Evolutionary conservation across 495 filamentous ascomycete species (phyloP).

Genomic region (Trichodelitschia bisporula): DNA sequence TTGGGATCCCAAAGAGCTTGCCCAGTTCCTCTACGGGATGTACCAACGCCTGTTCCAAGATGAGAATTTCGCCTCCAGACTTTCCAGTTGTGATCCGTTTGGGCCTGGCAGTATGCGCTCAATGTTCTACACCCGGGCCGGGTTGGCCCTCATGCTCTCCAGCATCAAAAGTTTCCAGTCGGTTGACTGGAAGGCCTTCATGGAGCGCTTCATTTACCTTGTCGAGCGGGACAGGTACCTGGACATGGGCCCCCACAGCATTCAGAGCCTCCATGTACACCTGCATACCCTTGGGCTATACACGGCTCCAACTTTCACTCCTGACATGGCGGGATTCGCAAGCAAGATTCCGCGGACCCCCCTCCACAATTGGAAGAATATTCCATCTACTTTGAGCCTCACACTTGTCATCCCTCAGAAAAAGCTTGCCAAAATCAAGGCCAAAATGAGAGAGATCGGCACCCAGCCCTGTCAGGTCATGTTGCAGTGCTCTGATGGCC

Average conservation of each 20-base stretch:
- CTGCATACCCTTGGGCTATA: neutral
- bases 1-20: conserved; percentile 13
- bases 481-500: neutral
- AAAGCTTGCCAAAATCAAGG: neutral
- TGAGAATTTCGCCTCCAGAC: conserved; percentile 9
- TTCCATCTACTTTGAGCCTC: neutral
- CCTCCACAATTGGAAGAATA: neutral
- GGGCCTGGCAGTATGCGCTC: too few species aligned
- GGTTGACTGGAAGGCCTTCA: neutral
- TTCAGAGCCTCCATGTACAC: neutral
- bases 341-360: too few species aligned
- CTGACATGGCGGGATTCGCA: too few species aligned
- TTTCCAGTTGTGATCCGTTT: too few species aligned
- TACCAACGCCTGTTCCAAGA: conserved; percentile 21
- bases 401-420: neutral
- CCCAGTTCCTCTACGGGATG: conserved; percentile 14
- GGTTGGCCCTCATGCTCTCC: too few species aligned
- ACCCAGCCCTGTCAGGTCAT: neutral
- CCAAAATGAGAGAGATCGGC: neutral
- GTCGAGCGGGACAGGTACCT: neutral
- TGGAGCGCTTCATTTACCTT: neutral
- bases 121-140: too few species aligned
- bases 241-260: neutral
- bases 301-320: neutral
- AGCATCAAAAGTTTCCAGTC: too few species aligned